Percentiles rank a stretch among this genome's conserved stretches.
phyloP scores from a whole-genome alignment of 495 filamentous ascomycete species.

The Friedmanniomyces endolithicus region DNA sequence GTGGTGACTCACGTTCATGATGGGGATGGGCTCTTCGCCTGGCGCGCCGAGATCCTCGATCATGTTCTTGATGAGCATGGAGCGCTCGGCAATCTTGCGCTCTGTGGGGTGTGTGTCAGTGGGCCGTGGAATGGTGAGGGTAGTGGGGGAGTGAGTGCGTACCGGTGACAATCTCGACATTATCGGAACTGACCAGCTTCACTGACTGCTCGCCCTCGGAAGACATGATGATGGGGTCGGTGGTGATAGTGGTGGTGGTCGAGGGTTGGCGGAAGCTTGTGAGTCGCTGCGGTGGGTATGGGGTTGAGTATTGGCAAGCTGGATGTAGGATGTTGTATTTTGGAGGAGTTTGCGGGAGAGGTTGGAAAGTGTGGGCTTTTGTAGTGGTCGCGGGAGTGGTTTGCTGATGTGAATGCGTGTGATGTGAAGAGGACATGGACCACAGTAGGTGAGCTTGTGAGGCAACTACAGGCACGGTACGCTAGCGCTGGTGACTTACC shows the following conservation, averaged over 20 bases:
- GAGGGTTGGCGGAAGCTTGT: neutral
- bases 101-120: constrained; percentile 38
- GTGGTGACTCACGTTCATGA: constrained; percentile 62
- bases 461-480: too few relatives aligned
- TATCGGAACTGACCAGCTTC: constrained; percentile 19
- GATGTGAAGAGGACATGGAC: too few relatives aligned
- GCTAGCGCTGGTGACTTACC: too few relatives aligned
- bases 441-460: too few relatives aligned
- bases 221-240: constrained; percentile 10
- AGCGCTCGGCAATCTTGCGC: constrained; percentile 76
- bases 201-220: constrained; percentile 11
- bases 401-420: too few relatives aligned
- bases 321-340: neutral
- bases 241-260: neutral
- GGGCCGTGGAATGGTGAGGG: neutral
- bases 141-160: neutral
- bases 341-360: neutral
- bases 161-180: constrained; percentile 16
- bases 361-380: neutral
- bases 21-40: constrained; percentile 55
- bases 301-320: neutral
- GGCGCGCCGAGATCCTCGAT: constrained; percentile 74
- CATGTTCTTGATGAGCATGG: constrained; percentile 94
- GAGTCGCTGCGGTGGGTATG: neutral
- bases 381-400: too few relatives aligned